Base-by-base conservation (phyloP, 345 rosid species). In the Ceriops zippeliana region DNA sequence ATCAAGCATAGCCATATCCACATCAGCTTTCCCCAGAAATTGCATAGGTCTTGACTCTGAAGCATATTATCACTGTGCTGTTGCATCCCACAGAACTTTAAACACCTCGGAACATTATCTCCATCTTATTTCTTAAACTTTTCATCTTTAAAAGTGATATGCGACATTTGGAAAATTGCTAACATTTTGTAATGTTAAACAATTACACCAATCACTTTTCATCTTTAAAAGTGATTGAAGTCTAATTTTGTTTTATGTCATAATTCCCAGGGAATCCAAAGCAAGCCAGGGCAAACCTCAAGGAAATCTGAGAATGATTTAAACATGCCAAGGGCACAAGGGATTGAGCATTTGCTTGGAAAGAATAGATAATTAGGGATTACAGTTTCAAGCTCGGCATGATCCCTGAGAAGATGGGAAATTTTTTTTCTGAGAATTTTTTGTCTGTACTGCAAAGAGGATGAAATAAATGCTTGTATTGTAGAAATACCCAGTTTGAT, bases 261-360 rank as follows among this genome's bases (percentile, higher is more conserved):
- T 64, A 4, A 62, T 75, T 47, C 54, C 11, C 76, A 86, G 89
- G 87, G 81, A 69, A 81, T 79, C 62, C 88, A 79, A 68, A 65
- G 67, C 70, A 89, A 83, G 82, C 75, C 70, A 61, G 82, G 78
- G 61, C 77, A 62, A 46, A 68, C 78, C 47, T 70, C 80, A 16
- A 89, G 70, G 76, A 82, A 75, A 79, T 73, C 80, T 27, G 75
- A 86, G 73, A 74, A 62, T 58, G 89, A 80, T 74, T 73, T 86
- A 53, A 76, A 63, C 56, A 73, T 83, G 22, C 42, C 68, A 28
- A 81, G 73, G 68, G 56, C 69, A 26, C 76, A 34, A 68, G 82
- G 72, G 10, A 51, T 63, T 56, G 82, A 76, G 68, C 70, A 67
- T 69, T 66, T 9, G 22, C 53, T 69, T 38, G 72, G 70, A 58